Evolutionary conservation across 441 rosid genomes (phyloP).

Genomic region (Francoa sonchifolia): DNA sequence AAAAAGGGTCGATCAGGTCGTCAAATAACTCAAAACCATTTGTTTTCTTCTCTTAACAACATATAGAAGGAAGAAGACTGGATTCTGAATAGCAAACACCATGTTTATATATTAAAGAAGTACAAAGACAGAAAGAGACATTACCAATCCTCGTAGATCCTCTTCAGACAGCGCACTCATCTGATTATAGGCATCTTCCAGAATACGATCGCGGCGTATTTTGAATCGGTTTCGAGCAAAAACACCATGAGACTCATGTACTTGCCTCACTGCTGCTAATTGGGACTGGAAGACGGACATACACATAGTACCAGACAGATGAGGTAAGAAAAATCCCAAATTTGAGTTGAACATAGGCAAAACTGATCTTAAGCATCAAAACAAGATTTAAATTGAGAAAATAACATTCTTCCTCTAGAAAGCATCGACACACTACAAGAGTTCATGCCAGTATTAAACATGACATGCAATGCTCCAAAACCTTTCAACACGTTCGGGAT

Average conservation of each 20-base stretch:
- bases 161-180: slow-evolving; percentile 92
- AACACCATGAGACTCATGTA: slow-evolving; percentile 60
- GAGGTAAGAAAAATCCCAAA: slow-evolving; percentile 9
- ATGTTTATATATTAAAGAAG: not conserved
- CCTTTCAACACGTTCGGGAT: too few species aligned
- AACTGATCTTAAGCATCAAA: too few species aligned
- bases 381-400: too few species aligned
- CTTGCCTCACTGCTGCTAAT: slow-evolving; percentile 60
- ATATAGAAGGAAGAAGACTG: slow-evolving; percentile 11
- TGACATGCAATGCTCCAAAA: too few species aligned
- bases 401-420: too few species aligned
- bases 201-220: slow-evolving; percentile 85
- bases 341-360: too few species aligned
- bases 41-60: not conserved
- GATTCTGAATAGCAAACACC: slow-evolving; percentile 2
- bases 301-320: slow-evolving; percentile 7
- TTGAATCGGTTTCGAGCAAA: slow-evolving; percentile 77
- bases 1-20: slow-evolving; percentile 8
- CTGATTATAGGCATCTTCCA: slow-evolving; percentile 97
- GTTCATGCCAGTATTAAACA: too few species aligned
- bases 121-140: slow-evolving; percentile 15
- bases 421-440: too few species aligned
- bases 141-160: slow-evolving; percentile 89
- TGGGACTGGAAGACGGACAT: slow-evolving; percentile 46
- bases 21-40: slow-evolving; percentile 9